Evolutionary conservation across 768 basidiomycete species (phyloP), one percentile per base, ranked within the genome.

Genomic region (Pulveroboletus sp.): DNA sequence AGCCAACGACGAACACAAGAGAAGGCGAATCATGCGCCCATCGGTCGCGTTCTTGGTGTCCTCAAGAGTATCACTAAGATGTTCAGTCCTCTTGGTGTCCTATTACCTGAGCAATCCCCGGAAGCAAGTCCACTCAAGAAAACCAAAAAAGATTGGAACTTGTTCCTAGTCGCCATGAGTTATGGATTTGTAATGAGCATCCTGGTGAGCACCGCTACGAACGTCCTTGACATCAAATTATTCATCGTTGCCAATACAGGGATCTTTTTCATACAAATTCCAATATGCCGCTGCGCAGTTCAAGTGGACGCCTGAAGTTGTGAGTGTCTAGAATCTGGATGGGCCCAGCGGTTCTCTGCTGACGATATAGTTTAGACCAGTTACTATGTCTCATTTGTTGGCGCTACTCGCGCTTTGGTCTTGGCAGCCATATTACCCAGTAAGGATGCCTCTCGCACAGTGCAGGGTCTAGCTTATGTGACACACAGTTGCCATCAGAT

Each of bases 31-130:
- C 30, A 39, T 6, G 32, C 39, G 5, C 30, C 54, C 6, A 29
- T 36, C 12, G 20, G 42, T 26, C 41, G 19, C 31, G 23, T 23
- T 43, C 17, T 43, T 13, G 22, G 26, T 26, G 11, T 67, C 2
- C 65, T 77, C 16, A 75, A 73, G 59, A 68, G 71, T 27, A 41
- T 79, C 16, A 78, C 87, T 38, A 67, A 73, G 8, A 90, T 89
- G 68, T 71, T 94, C 43, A 78, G 74, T 42, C 92, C 92, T 7
- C 75, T 97, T 49, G 69, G 76, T 14, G 73, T 89, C 8, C 80
- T 92, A 47, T 53, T 76, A 4, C 88, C 88, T 1, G 54, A 60
- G 4, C 59, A 56, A 12, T 50, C 65, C 57, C 49, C 31, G 12
- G 53, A 59, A 47, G 22, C 45, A 13, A 77, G 74, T 47, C 70